Percentiles rank a stretch among this genome's conserved stretches.
These are phyloP conservation scores for Aspergillus sp. DNA, from an alignment of 2,329 filamentous ascomycete species.

Conservation along the genomic window DNA sequence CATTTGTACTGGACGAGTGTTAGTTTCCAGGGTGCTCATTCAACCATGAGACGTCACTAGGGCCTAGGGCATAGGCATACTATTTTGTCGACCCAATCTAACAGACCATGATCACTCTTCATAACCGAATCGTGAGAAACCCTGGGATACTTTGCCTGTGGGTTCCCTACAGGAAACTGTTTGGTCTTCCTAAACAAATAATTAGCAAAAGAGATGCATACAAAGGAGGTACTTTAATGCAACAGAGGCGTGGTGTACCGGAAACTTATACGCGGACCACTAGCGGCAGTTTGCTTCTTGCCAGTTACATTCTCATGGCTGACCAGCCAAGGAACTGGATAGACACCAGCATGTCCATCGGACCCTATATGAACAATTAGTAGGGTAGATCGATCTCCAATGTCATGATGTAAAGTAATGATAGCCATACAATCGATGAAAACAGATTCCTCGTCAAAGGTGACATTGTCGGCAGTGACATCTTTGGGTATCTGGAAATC, in stretches of 20 bases:
- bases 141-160: slow-evolving; percentile 43
- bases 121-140: slow-evolving; percentile 56
- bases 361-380: slow-evolving; percentile 46
- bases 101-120: slow-evolving; percentile 48
- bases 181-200: slow-evolving; percentile 21
- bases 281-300: slow-evolving; percentile 7
- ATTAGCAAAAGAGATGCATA: background rate
- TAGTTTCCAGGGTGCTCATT: slow-evolving; percentile 2
- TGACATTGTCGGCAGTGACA: slow-evolving; percentile 30
- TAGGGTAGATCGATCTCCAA: background rate
- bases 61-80: slow-evolving; percentile 16
- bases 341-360: slow-evolving; percentile 61
- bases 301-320: slow-evolving; percentile 33
- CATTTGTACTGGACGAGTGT: slow-evolving; percentile 46
- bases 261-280: background rate
- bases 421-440: slow-evolving; percentile 42
- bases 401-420: background rate
- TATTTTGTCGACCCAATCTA: slow-evolving; percentile 56
- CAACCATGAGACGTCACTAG: background rate
- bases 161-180: slow-evolving; percentile 34
- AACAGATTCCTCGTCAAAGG: slow-evolving; percentile 30
- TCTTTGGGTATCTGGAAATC: slow-evolving; percentile 39
- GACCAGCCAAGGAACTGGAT: slow-evolving; percentile 55
- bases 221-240: background rate
- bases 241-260: background rate